Evolutionary conservation across 495 filamentous ascomycete genomes (phyloP).

Genomic region (Tuber borchii): DNA sequence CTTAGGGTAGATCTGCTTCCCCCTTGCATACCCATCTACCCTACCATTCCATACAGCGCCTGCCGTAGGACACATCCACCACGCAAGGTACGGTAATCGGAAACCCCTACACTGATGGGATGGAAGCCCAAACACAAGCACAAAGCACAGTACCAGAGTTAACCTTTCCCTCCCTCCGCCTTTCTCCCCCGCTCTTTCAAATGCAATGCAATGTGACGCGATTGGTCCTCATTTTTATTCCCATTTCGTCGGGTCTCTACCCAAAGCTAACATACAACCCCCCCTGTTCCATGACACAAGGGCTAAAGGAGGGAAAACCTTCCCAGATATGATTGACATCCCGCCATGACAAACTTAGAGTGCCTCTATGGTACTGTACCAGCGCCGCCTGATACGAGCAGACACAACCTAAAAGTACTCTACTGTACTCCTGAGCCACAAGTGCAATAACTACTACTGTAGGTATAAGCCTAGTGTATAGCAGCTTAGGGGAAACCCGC

Average conservation of each 20-base stretch:
- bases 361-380: neutral
- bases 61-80: neutral
- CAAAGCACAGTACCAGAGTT: neutral
- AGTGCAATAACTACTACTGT: neutral
- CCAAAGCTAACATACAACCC: neutral
- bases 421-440: neutral
- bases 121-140: neutral
- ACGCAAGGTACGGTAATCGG: neutral
- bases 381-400: neutral
- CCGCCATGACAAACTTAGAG: neutral
- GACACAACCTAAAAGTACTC: neutral
- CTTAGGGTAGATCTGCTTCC: neutral
- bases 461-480: neutral
- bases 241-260: neutral
- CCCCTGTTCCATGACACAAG: neutral
- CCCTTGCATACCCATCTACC: neutral
- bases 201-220: neutral
- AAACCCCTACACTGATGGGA: neutral
- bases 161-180: neutral
- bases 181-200: neutral
- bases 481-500: neutral
- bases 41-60: neutral
- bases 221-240: neutral
- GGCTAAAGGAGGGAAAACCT: neutral
- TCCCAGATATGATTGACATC: neutral